A percentile compares a stretch with the other conserved stretches of the same genome.
phyloP scores from a whole-genome alignment of 495 filamentous ascomycete species.

The Lasiosphaeria ovina region DNA sequence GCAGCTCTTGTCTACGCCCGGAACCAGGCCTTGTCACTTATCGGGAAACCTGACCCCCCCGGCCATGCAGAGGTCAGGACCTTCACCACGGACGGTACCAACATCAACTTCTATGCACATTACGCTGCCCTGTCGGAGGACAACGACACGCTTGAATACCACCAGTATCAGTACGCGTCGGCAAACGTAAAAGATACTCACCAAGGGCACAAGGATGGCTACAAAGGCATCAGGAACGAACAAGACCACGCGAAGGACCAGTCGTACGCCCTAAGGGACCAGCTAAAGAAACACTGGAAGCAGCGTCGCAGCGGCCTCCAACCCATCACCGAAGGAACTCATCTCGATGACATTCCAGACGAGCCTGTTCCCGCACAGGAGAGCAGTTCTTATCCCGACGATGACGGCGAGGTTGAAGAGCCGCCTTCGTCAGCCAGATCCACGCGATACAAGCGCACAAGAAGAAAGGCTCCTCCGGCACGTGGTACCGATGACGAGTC shows the following conservation, averaged over 20 bases:
- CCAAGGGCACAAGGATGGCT: constrained; percentile 20
- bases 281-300: constrained; percentile 20
- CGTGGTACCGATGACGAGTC: constrained; percentile 1
- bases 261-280: constrained; percentile 14
- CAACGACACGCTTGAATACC: constrained; percentile 24
- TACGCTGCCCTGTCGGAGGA: constrained; percentile 22
- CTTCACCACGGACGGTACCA: constrained; percentile 28
- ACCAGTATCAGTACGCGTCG: constrained; percentile 26
- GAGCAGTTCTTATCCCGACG: neutral
- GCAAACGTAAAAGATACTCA: constrained; percentile 21
- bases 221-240: constrained; percentile 23
- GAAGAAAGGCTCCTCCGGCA: constrained; percentile 1
- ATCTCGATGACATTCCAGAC: neutral
- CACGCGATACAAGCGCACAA: constrained; percentile 2
- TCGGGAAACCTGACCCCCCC: constrained; percentile 22
- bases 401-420: neutral
- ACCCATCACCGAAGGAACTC: constrained; percentile 8
- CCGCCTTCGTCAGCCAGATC: neutral
- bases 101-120: constrained; percentile 27
- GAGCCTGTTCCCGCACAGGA: neutral
- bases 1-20: constrained; percentile 20
- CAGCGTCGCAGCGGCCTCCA: constrained; percentile 18
- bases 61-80: constrained; percentile 20
- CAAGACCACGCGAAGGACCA: constrained; percentile 17
- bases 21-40: constrained; percentile 20